These are phyloP conservation scores for Ceratocystis destructans DNA, from an alignment of 2,329 filamentous ascomycete species.

Conservation along the genomic window DNA sequence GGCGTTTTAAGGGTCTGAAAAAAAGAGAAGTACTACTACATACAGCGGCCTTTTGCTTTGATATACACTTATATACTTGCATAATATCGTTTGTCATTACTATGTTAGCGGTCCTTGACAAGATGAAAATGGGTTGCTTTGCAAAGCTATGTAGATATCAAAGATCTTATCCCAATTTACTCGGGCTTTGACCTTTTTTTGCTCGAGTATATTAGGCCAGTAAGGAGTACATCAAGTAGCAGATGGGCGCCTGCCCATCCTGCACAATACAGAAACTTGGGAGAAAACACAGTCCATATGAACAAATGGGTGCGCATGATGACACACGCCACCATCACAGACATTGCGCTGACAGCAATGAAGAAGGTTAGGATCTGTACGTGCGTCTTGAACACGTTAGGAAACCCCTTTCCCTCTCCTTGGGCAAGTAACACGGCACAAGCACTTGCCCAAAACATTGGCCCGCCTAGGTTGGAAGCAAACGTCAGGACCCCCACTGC, in stretches of 20 bases:
- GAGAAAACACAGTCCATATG: constrained; percentile 97
- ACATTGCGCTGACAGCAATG: constrained; percentile 47
- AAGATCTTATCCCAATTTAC: not conserved
- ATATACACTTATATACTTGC: constrained; percentile 1
- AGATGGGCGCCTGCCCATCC: constrained; percentile 86
- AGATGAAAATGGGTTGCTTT: not conserved
- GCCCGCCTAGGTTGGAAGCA: constrained; percentile 77
- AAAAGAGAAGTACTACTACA: constrained; percentile 19
- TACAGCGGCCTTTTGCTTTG: constrained; percentile 14
- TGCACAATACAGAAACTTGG: constrained; percentile 86
- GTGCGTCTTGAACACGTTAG: constrained; percentile 34
- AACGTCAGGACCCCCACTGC: constrained; percentile 76
- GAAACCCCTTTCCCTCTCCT: constrained; percentile 21
- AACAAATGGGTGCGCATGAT: constrained; percentile 77
- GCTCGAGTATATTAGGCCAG: constrained; percentile 38
- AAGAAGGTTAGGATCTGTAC: constrained; percentile 57
- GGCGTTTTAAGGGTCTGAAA: constrained; percentile 20
- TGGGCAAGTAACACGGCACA: constrained; percentile 45
- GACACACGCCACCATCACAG: constrained; percentile 82
- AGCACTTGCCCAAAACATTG: constrained; percentile 72
- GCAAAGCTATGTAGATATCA: not conserved
- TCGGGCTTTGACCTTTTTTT: not conserved
- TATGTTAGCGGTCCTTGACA: not conserved
- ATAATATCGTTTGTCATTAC: not conserved
- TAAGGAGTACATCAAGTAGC: constrained; percentile 51